phyloP scores from a whole-genome alignment of 1,284 basidiomycete genomes.

The Moniliophthora roreri region DNA sequence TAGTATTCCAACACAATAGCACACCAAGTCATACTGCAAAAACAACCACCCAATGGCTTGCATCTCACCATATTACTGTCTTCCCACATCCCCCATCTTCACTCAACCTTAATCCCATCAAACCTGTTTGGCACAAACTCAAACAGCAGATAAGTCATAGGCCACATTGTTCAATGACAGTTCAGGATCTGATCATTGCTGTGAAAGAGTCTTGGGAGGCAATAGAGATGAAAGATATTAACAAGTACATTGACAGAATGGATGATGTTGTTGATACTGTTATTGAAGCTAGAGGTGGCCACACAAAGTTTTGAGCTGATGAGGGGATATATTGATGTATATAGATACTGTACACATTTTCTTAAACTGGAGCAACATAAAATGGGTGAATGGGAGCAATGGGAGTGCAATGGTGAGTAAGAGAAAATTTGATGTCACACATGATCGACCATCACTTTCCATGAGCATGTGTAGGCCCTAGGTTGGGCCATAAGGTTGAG shows the following conservation, averaged over 20 bases:
- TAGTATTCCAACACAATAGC: conserved; percentile 26
- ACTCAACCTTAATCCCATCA: conserved; percentile 23
- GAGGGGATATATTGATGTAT: too few relatives aligned
- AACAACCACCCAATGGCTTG: conserved; percentile 19
- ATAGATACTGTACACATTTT: too few relatives aligned
- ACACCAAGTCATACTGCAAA: conserved; percentile 21
- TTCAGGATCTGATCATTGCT: conserved; percentile 20
- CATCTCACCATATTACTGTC: conserved; percentile 14
- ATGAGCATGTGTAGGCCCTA: too few relatives aligned
- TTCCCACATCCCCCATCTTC: conserved; percentile 17
- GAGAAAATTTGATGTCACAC: too few relatives aligned
- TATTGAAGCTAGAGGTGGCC: conserved; percentile 19
- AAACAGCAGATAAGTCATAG: conserved; percentile 18
- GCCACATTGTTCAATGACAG: conserved; percentile 14
- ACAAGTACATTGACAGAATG: conserved; percentile 23
- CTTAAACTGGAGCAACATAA: too few relatives aligned
- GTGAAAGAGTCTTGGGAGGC: conserved; percentile 21
- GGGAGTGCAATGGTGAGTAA: too few relatives aligned
- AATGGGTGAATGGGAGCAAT: too few relatives aligned
- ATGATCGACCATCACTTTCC: too few relatives aligned
- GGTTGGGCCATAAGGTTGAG: too few relatives aligned
- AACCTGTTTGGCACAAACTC: conserved; percentile 24
- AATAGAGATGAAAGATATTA: conserved; percentile 19
- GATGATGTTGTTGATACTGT: conserved; percentile 22
- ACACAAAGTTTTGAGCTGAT: conserved; percentile 10